Conservation (phyloP, 805 yeast genomes). For the Danielozyma ontarioensis region DNA sequence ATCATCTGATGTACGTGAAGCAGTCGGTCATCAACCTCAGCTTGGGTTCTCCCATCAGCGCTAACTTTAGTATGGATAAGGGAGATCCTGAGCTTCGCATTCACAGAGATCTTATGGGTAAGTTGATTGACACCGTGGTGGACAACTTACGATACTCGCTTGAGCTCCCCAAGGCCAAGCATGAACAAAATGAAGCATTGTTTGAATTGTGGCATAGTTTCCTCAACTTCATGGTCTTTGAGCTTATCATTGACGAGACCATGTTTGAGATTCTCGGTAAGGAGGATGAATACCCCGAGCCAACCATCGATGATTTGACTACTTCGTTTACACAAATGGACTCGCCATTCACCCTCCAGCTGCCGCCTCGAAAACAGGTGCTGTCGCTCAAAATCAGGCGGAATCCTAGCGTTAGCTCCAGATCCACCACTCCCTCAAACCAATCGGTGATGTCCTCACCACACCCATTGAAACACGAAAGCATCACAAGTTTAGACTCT, state of each 20-base stretch:
- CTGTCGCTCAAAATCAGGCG: not conserved
- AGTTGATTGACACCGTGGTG: conserved; percentile 9
- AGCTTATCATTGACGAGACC: conserved; percentile 4
- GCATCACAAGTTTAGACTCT: too few relatives aligned
- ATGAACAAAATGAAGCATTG: conserved; percentile 4
- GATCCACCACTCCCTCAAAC: not conserved
- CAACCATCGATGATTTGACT: conserved; percentile 1
- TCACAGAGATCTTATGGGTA: conserved; percentile 9
- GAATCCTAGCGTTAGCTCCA: not conserved
- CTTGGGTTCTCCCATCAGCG: conserved; percentile 1
- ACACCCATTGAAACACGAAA: too few relatives aligned
- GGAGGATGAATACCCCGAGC: not conserved
- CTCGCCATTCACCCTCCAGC: too few relatives aligned
- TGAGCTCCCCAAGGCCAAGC: conserved; percentile 1
- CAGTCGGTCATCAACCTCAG: conserved; percentile 5
- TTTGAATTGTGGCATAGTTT: conserved; percentile 17
- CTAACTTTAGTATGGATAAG: not conserved
- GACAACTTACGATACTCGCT: conserved; percentile 12
- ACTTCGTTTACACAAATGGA: not conserved
- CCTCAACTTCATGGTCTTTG: conserved; percentile 12
- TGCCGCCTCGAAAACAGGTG: too few relatives aligned
- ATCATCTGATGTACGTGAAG: conserved; percentile 10
- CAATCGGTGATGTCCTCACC: not conserved
- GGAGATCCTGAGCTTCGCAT: conserved; percentile 2
- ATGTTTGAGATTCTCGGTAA: not conserved